Base-by-base conservation (phyloP, 2,329 filamentous ascomycete genomes). In the Pseudocercospora ulei region DNA sequence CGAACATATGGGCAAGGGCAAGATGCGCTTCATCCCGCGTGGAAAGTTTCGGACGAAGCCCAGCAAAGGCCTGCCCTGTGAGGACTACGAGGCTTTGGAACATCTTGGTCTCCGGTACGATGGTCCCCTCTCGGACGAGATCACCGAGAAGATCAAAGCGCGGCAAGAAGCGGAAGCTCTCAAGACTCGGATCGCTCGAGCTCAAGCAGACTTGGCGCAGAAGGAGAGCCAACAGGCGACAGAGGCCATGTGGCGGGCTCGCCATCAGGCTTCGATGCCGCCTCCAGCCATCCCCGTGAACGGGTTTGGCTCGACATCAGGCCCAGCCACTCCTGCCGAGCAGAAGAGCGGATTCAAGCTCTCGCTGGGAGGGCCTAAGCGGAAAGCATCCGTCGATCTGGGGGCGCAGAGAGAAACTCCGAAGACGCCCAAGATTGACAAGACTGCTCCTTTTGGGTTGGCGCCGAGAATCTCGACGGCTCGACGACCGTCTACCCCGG, bases 1-100 rank as follows among this genome's bases (percentile, higher is more conserved):
- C 18, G 58, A 69, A 49, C 62, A 75, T 48, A 44, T 69, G 13
- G 74, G 74, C 38, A 67, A 69, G 50, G 72, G 67, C 14, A 58
- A 54, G 38, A 29, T 63, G n/a, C 47, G 41, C 1, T 63, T 64
- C 48, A 49, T 34, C 5, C 47, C 46, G 16, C 42, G 54, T n/a
- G 47, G 50, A 3, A 31, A 22, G 8, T 54, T 48, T 33, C 46
- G 55, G 9, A 56, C 49, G 4, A 41, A 38, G 17, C 59, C 60
- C 9, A 30, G 28, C 19, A 56, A 48, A 24, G 47, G 46, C 8
- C 43, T 62, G 5, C 35, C 46, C 6, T 38, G 51, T 11, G 56
- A 59, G 6, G 53, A 58, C 23, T 57, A 50, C 35, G 40, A 52
- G 25, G 38, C 41, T 14, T 36, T 62, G 16, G 48, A 57, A 27